Evolutionary conservation across 2,329 filamentous ascomycete species (phyloP), one percentile per base, ranked within the genome.

Genomic region (Alternaria conjuncta): DNA sequence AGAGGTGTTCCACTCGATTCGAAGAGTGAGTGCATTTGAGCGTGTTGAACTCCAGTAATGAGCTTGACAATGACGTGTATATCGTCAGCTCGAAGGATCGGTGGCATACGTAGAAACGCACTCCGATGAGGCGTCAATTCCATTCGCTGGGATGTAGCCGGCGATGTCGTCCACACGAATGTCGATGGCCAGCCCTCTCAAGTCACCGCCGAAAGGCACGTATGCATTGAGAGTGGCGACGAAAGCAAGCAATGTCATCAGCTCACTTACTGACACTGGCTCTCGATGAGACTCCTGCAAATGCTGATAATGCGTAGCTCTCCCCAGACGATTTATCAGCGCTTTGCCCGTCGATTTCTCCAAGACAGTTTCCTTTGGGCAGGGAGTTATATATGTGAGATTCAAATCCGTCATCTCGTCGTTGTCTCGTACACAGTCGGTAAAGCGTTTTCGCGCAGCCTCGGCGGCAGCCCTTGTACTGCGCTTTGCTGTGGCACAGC

Each of bases 371-470:
- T 36, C 15, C 8, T 2, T 36, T 36, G 0, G 0, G 4, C 0
- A 36, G 32, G 15, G 1, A n/a, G 0, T n/a, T 36, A 36, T 36
- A 36, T 36, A 36, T 15, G 32, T n/a, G 32, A 3, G 32, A 36
- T 9, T 0, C 32, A 1, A 36, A 36, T 4, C 0, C 1, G 30
- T 1, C 13, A 36, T 36, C 9, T 26, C 25, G 1, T 36, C 30
- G 13, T 36, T 7, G 13, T 15, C 30, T 36, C 30, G 2, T 30
- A 5, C 10, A 28, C 26, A 28, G 26, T 30, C 28, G 28, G 5
- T 30, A 0, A 30, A 9, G 32, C 32, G 15, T 10, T 36, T 36
- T 36, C 32, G 15, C 1, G 32, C 8, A 36, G 32, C 8, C 2
- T 36, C 15, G 4, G 32, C 15, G 15, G 32, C 2, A 36, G 30